Evolutionary conservation across 2,329 filamentous ascomycete species (phyloP).

Genomic region (Fonsecaea erecta): DNA sequence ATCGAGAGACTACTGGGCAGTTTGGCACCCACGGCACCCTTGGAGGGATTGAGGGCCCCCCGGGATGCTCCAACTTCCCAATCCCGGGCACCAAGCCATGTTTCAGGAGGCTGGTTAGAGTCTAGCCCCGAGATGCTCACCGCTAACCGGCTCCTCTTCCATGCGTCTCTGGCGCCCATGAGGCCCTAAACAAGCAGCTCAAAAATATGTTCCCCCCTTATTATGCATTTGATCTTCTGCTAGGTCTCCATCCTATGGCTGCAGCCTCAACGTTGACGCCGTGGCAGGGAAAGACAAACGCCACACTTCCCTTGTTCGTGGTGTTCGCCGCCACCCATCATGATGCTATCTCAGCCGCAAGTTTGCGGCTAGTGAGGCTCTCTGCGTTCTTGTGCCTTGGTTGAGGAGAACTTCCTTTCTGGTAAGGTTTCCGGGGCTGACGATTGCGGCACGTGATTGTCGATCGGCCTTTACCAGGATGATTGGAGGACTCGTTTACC

Average conservation of each 20-base stretch:
- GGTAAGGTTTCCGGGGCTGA: slow-evolving; percentile 2
- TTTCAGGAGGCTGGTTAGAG: slow-evolving; percentile 18
- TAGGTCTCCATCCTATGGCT: background rate
- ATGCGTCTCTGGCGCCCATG: slow-evolving; percentile 9
- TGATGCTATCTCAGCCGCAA: slow-evolving; percentile 10
- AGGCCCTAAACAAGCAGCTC: background rate
- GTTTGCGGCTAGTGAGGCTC: background rate
- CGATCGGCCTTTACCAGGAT: background rate
- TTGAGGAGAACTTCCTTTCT: slow-evolving; percentile 1
- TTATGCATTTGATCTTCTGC: background rate
- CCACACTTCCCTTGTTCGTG: background rate
- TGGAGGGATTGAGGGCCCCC: slow-evolving; percentile 6
- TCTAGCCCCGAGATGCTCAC: slow-evolving; percentile 5
- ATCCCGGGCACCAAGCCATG: slow-evolving; percentile 11
- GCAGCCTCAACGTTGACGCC: background rate
- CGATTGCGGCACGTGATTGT: slow-evolving; percentile 2
- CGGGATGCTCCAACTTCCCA: slow-evolving; percentile 16
- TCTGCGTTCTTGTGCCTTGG: background rate
- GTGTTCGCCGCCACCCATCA: background rate
- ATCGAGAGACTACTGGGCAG: background rate
- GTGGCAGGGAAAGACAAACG: slow-evolving; percentile 1
- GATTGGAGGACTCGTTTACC: slow-evolving; percentile 15
- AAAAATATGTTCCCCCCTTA: slow-evolving; percentile 8
- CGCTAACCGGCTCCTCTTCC: slow-evolving; percentile 11
- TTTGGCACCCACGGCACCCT: background rate